Evolutionary conservation across 2,329 filamentous ascomycete species (phyloP).

Genomic region (Colletotrichum sp.): DNA sequence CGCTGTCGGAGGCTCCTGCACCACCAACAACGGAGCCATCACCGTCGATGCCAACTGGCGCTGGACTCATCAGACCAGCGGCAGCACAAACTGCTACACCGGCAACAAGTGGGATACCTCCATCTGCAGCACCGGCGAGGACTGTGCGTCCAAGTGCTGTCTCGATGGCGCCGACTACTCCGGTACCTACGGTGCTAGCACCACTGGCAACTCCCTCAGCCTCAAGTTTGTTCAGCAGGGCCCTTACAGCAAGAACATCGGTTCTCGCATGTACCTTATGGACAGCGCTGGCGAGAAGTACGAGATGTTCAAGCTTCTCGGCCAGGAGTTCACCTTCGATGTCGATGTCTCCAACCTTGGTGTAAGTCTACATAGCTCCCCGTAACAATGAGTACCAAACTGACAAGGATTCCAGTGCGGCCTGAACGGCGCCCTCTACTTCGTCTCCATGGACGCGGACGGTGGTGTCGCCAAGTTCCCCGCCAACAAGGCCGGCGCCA

Average conservation of each 20-base stretch:
- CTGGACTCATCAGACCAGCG: constrained; percentile 56
- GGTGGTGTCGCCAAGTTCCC: constrained; percentile 56
- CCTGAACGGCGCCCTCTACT: constrained; percentile 75
- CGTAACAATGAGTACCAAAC: neutral
- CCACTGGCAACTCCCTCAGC: constrained; percentile 55
- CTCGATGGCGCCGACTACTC: constrained; percentile 59
- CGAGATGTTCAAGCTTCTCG: constrained; percentile 41
- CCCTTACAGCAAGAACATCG: constrained; percentile 51
- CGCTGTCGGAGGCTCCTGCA: constrained; percentile 55
- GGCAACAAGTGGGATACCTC: constrained; percentile 54
- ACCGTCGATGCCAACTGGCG: constrained; percentile 68
- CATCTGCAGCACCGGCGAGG: constrained; percentile 43
- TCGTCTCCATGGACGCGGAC: constrained; percentile 65
- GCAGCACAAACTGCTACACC: constrained; percentile 61
- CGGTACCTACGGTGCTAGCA: constrained; percentile 58
- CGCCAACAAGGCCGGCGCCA: constrained; percentile 57
- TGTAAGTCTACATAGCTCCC: neutral
- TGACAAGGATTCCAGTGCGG: constrained; percentile 57
- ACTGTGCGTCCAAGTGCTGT: constrained; percentile 56
- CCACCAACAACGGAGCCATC: constrained; percentile 51
- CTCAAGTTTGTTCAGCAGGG: constrained; percentile 63
- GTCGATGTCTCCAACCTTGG: constrained; percentile 69
- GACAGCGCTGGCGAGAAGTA: constrained; percentile 64
- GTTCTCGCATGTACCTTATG: constrained; percentile 69
- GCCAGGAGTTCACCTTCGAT: constrained; percentile 75